Percentiles rank a stretch among this genome's conserved stretches.
Conservation (phyloP, 805 yeast genomes). For the Candida nanaspora region DNA sequence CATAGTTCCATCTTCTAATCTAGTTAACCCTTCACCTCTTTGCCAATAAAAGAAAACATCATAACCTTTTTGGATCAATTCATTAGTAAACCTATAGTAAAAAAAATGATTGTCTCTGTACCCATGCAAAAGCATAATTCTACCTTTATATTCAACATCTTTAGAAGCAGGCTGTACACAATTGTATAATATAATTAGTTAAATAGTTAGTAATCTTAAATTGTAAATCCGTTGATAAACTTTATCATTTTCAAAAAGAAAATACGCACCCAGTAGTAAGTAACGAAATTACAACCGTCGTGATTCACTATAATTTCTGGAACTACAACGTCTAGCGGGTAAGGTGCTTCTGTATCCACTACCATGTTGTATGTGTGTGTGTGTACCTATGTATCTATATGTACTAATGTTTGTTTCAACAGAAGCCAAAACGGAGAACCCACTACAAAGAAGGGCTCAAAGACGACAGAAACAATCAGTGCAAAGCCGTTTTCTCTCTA, state of each 20-base stretch:
- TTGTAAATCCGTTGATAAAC: too few species aligned
- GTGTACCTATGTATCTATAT: too few species aligned
- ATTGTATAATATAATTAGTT: neutral
- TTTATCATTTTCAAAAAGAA: too few species aligned
- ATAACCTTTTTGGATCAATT: constrained; percentile 44
- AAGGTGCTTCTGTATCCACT: neutral
- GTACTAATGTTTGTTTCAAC: too few species aligned
- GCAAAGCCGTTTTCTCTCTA: too few species aligned
- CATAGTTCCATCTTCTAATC: constrained; percentile 36
- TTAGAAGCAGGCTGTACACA: neutral
- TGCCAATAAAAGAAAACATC: constrained; percentile 68
- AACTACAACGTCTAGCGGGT: neutral
- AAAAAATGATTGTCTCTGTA: constrained; percentile 51
- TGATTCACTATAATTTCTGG: neutral
- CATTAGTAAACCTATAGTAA: constrained; percentile 48
- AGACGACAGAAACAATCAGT: too few species aligned
- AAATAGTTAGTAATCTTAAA: too few species aligned
- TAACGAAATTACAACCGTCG: neutral
- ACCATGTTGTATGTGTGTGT: too few species aligned
- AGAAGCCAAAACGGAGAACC: too few species aligned
- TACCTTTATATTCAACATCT: constrained; percentile 33
- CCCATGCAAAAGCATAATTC: constrained; percentile 62
- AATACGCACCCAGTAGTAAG: constrained; percentile 1
- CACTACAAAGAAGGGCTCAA: too few species aligned
- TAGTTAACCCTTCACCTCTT: constrained; percentile 68